These are phyloP conservation scores for Hirschfeldia incana DNA, from an alignment of 345 rosid species.

Conservation along the genomic window DNA sequence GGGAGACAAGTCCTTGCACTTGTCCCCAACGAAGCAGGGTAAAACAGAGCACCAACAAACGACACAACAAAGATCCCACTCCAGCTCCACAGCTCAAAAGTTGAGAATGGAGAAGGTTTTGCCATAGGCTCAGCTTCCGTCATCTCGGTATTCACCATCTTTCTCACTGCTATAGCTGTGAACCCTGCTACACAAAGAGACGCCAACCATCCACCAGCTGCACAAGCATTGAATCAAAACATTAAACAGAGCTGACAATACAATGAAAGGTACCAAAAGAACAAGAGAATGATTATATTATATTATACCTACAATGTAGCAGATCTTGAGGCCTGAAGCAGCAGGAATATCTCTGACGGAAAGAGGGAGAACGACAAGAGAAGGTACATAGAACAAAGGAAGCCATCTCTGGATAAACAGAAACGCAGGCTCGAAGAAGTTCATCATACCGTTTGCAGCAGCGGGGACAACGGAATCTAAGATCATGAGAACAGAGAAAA, in stretches of 20 bases:
- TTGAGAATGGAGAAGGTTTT: constrained; percentile 77
- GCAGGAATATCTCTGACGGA: constrained; percentile 90
- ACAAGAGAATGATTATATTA: neutral
- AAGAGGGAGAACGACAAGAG: constrained; percentile 85
- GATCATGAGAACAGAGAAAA: constrained; percentile 68
- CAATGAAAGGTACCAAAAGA: neutral
- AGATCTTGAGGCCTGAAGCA: constrained; percentile 86
- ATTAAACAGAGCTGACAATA: neutral
- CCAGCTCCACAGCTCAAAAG: constrained; percentile 76
- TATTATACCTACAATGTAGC: constrained; percentile 63
- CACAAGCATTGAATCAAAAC: constrained; percentile 18
- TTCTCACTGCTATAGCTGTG: constrained; percentile 83
- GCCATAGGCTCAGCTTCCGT: constrained; percentile 90
- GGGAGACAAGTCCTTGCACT: constrained; percentile 86
- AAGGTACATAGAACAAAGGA: constrained; percentile 93
- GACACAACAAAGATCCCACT: constrained; percentile 70
- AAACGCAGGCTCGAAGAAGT: constrained; percentile 83
- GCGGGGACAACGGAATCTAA: constrained; percentile 66
- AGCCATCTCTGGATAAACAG: constrained; percentile 93
- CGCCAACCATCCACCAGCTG: constrained; percentile 96
- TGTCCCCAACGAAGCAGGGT: constrained; percentile 75
- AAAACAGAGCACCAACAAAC: constrained; percentile 61
- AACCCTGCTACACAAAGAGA: constrained; percentile 89
- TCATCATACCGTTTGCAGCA: constrained; percentile 67
- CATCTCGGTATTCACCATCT: constrained; percentile 82